These are phyloP conservation scores for Hemileccinum rubropunctum DNA, from an alignment of 768 basidiomycete species.

Conservation along the genomic window DNA sequence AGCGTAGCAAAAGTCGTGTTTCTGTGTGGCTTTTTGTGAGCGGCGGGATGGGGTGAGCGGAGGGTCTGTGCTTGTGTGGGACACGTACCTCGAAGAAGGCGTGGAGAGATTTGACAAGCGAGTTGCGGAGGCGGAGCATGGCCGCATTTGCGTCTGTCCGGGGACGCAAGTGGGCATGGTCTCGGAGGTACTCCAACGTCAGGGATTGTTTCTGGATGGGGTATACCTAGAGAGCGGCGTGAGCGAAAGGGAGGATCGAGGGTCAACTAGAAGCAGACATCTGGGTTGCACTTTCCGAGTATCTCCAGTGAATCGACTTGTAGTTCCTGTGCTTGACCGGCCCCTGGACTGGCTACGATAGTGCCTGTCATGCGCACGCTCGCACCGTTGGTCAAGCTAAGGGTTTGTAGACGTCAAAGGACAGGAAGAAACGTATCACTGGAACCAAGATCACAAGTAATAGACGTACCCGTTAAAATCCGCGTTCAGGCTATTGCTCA, in stretches of 20 bases:
- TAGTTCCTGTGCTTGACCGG: constrained; percentile 52
- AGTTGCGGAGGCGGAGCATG: constrained; percentile 72
- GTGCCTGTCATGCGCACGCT: constrained; percentile 50
- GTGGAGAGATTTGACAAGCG: constrained; percentile 53
- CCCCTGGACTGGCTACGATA: constrained; percentile 45
- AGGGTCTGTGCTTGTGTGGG: neutral
- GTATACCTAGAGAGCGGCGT: constrained; percentile 53
- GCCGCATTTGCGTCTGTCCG: constrained; percentile 70
- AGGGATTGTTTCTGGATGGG: constrained; percentile 91
- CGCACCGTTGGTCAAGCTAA: constrained; percentile 52
- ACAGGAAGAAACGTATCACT: neutral
- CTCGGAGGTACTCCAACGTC: constrained; percentile 75
- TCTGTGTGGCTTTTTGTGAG: constrained; percentile 40
- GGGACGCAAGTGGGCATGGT: constrained; percentile 84
- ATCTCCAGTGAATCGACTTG: constrained; percentile 46
- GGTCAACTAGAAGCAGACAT: constrained; percentile 34
- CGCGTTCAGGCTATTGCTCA: constrained; percentile 34
- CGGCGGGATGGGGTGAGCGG: constrained; percentile 2
- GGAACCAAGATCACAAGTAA: neutral
- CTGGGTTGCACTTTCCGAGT: constrained; percentile 57
- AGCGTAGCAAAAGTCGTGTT: constrained; percentile 71
- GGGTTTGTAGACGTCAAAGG: constrained; percentile 3
- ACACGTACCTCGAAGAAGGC: constrained; percentile 68
- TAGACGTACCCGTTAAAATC: constrained; percentile 19
- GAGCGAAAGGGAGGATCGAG: neutral